Percentiles rank a stretch among this genome's conserved stretches.
Conservation (phyloP, 2,329 filamentous ascomycete genomes). For the Penicillium sclerotiorum region DNA sequence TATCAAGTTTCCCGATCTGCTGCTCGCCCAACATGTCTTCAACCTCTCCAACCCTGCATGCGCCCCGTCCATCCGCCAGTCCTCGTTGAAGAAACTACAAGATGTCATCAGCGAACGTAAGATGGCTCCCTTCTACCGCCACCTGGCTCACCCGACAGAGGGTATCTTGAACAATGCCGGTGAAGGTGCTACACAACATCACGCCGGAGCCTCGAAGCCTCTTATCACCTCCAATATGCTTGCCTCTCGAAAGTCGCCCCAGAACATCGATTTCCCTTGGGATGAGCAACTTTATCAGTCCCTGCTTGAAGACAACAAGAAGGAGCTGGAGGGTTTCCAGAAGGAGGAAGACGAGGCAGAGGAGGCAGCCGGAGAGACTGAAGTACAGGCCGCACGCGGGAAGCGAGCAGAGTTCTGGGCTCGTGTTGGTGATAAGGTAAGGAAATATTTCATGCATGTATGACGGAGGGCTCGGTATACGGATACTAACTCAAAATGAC, state of each 20-base stretch:
- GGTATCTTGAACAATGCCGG: slow-evolving; percentile 78
- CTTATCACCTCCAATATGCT: slow-evolving; percentile 72
- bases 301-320: slow-evolving; percentile 75
- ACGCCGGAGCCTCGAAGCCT: slow-evolving; percentile 45
- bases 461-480: no score
- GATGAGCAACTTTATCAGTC: slow-evolving; percentile 84
- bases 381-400: slow-evolving; percentile 87
- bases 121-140: slow-evolving; percentile 68
- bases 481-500: background rate
- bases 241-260: slow-evolving; percentile 67
- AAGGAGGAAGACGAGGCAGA: slow-evolving; percentile 92
- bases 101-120: slow-evolving; percentile 65
- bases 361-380: slow-evolving; percentile 94
- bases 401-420: slow-evolving; percentile 98
- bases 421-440: slow-evolving; percentile 90
- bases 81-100: slow-evolving; percentile 63
- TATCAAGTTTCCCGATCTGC: slow-evolving; percentile 65
- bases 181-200: slow-evolving; percentile 60
- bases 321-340: slow-evolving; percentile 73
- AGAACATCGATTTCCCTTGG: slow-evolving; percentile 76
- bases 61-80: slow-evolving; percentile 55
- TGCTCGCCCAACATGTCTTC: slow-evolving; percentile 69
- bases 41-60: slow-evolving; percentile 65
- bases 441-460: slow-evolving; percentile 17
- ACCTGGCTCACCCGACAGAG: slow-evolving; percentile 67